These are phyloP conservation scores for Panicum hallii DNA, from an alignment of 202 grass and related monocot species.

Conservation along the genomic window DNA sequence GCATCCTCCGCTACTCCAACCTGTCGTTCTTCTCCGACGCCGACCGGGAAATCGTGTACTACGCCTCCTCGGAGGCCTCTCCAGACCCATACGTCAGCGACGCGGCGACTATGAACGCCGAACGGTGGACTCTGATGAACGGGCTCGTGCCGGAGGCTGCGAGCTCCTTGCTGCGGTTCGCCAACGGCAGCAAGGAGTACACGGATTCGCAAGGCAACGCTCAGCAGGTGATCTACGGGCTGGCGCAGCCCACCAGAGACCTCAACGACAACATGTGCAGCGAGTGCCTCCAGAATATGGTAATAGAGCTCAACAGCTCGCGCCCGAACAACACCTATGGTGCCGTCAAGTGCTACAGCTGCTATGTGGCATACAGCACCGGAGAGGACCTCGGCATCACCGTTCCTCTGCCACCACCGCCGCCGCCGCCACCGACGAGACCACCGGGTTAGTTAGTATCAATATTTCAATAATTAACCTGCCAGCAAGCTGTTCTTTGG, in stretches of 20 bases:
- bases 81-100: background rate
- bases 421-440: background rate
- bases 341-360: background rate
- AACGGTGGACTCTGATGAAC: background rate
- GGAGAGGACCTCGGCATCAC: background rate
- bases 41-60: background rate
- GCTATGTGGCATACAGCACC: background rate
- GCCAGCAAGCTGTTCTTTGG: too few relatives aligned
- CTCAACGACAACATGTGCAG: constrained; percentile 4
- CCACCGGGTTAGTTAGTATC: too few relatives aligned
- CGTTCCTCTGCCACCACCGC: background rate
- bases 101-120: background rate
- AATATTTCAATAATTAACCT: too few relatives aligned
- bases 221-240: background rate
- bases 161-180: background rate
- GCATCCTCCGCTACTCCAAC: constrained; percentile 45
- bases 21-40: background rate
- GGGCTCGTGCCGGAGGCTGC: background rate
- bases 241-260: constrained; percentile 30
- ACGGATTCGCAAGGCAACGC: background rate
- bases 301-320: accelerated
- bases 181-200: background rate
- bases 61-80: background rate
- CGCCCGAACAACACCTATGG: constrained; percentile 15
- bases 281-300: background rate